These are phyloP conservation scores for Xylaria arbuscula DNA, from an alignment of 2,329 filamentous ascomycete genomes.

Conservation along the genomic window DNA sequence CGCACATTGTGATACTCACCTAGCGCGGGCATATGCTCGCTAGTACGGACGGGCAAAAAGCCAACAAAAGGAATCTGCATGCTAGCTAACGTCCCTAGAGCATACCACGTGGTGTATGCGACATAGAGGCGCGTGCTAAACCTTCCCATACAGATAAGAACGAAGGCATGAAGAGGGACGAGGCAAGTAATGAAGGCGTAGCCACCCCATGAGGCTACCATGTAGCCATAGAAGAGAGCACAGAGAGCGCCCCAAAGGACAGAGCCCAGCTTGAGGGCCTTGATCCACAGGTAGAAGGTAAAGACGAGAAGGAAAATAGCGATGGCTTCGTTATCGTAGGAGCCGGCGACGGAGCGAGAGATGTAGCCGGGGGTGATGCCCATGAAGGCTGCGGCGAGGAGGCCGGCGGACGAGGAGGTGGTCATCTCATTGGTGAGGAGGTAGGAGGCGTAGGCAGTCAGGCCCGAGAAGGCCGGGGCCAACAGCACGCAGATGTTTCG, in stretches of 20 bases:
- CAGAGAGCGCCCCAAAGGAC: slow-evolving; percentile 96
- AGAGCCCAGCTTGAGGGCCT: slow-evolving; percentile 94
- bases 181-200: slow-evolving; percentile 99
- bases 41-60: slow-evolving; percentile 94
- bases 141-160: slow-evolving; percentile 94
- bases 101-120: slow-evolving; percentile 98
- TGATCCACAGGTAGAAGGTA: slow-evolving; percentile 99
- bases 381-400: slow-evolving; percentile 95
- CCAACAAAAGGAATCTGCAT: slow-evolving; percentile 99
- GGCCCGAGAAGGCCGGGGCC: slow-evolving; percentile 90
- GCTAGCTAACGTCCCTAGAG: slow-evolving; percentile 92
- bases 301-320: slow-evolving; percentile 98
- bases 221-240: slow-evolving; percentile 98
- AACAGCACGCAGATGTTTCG: slow-evolving; percentile 98
- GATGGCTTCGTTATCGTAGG: slow-evolving; percentile 99
- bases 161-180: slow-evolving; percentile 92
- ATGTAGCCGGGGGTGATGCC: slow-evolving; percentile 98
- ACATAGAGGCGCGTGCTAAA: slow-evolving; percentile 96
- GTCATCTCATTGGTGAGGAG: slow-evolving; percentile 98
- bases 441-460: slow-evolving; percentile 93
- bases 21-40: slow-evolving; percentile 97
- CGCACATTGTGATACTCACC: slow-evolving; percentile 64
- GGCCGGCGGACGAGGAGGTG: slow-evolving; percentile 90
- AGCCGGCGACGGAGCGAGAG: slow-evolving; percentile 95
- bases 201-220: slow-evolving; percentile 99